These are phyloP conservation scores for Aspergillus ibericus DNA, from an alignment of 2,329 filamentous ascomycete genomes.

Conservation along the genomic window DNA sequence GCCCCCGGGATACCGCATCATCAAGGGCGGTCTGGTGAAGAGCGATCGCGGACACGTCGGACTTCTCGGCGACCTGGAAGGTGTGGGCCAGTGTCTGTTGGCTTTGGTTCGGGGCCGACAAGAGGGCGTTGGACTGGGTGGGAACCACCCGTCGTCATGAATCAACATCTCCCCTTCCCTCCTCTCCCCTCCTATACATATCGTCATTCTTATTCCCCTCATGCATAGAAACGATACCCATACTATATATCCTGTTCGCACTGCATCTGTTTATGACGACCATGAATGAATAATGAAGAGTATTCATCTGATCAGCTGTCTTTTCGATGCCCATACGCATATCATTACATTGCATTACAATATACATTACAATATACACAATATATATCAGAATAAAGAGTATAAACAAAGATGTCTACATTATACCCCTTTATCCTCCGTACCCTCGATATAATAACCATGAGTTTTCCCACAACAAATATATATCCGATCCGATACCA, in stretches of 20 bases:
- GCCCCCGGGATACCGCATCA: slow-evolving; percentile 73
- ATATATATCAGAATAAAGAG: too few species aligned
- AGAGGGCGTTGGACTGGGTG: slow-evolving; percentile 70
- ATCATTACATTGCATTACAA: too few species aligned
- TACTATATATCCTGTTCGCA: background rate
- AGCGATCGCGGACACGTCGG: slow-evolving; percentile 86
- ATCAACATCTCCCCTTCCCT: slow-evolving; percentile 1
- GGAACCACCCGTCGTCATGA: background rate
- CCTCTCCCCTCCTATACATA: slow-evolving; percentile 4
- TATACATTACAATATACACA: too few species aligned
- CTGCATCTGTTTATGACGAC: slow-evolving; percentile 3
- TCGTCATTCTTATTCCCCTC: background rate
- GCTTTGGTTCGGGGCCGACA: slow-evolving; percentile 66
- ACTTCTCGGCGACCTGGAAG: slow-evolving; percentile 79
- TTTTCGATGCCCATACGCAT: too few species aligned
- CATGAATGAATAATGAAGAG: slow-evolving; percentile 1
- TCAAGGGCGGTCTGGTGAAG: slow-evolving; percentile 70
- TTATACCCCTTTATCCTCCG: too few species aligned
- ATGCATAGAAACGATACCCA: background rate
- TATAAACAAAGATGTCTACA: too few species aligned
- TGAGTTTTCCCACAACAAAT: too few species aligned
- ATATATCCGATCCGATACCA: too few species aligned
- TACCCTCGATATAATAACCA: too few species aligned
- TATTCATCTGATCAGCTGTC: background rate
- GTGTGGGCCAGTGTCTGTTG: slow-evolving; percentile 71